Conservation (phyloP, 805 yeast species). For the Lachancea nothofagi region DNA sequence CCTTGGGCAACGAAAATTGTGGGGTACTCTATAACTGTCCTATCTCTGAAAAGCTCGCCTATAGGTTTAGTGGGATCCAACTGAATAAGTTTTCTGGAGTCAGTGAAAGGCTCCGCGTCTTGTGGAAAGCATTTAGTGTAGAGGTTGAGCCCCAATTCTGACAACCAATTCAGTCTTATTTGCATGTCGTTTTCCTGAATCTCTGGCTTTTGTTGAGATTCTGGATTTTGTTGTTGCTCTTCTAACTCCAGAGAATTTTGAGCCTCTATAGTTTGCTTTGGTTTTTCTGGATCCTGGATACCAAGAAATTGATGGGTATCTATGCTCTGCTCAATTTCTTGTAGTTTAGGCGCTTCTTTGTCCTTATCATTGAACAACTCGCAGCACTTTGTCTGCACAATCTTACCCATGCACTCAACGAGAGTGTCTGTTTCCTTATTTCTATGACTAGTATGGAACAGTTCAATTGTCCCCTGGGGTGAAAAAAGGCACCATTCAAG, state of each 20-base stretch:
- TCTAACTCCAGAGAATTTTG: constrained; percentile 13
- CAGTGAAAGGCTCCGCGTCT: constrained; percentile 26
- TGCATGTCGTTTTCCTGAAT: constrained; percentile 4
- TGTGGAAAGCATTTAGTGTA: constrained; percentile 31
- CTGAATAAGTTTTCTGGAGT: constrained; percentile 36
- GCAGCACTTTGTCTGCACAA: constrained; percentile 26
- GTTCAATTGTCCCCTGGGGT: constrained; percentile 18
- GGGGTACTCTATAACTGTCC: constrained; percentile 72
- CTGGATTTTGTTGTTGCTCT: too few species aligned
- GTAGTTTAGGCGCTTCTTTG: too few species aligned
- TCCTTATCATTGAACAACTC: constrained; percentile 14
- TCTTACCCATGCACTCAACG: constrained; percentile 30
- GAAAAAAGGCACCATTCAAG: constrained; percentile 58
- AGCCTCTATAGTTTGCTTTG: background rate
- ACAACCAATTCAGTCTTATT: constrained; percentile 15
- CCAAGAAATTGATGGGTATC: too few species aligned
- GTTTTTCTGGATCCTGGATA: too few species aligned
- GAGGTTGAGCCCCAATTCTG: constrained; percentile 18
- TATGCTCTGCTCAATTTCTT: too few species aligned
- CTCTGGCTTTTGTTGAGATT: background rate
- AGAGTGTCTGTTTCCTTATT: constrained; percentile 32
- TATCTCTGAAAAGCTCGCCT: constrained; percentile 47
- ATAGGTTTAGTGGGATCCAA: constrained; percentile 36
- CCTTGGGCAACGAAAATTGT: constrained; percentile 44
- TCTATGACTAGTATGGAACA: constrained; percentile 36